Evolutionary conservation across 495 filamentous ascomycete genomes (phyloP).

Genomic region (Neurospora tetraspora): DNA sequence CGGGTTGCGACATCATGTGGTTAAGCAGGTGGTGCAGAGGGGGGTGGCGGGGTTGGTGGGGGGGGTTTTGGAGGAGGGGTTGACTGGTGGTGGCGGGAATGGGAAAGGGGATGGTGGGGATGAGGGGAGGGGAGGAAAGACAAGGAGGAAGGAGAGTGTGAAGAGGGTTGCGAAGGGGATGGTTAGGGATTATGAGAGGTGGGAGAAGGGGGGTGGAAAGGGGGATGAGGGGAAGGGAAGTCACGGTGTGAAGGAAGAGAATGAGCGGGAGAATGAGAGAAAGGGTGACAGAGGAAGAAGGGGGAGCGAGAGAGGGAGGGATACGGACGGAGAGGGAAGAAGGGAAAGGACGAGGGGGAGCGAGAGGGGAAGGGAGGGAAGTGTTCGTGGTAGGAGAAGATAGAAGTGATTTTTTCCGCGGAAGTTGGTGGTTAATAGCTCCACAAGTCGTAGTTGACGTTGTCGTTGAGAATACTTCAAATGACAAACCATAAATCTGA

Average conservation of each 20-base stretch:
- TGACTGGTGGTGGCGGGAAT: not conserved
- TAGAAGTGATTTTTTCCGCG: not conserved
- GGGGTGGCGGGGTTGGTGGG: constrained; percentile 16
- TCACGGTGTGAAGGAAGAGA: not conserved
- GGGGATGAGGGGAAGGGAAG: not conserved
- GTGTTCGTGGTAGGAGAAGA: not conserved
- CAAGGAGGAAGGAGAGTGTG: not conserved
- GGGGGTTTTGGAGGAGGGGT: not conserved
- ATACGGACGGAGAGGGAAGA: not conserved
- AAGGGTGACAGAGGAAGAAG: not conserved
- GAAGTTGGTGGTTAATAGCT: not conserved
- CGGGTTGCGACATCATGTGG: constrained; percentile 15
- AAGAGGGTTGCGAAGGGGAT: constrained; percentile 4
- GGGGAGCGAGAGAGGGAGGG: not conserved
- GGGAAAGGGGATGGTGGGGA: not conserved
- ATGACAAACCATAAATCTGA: not conserved
- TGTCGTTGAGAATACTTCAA: not conserved
- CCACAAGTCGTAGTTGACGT: not conserved
- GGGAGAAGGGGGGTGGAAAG: not conserved
- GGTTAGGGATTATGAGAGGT: not conserved
- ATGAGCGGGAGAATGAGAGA: not conserved
- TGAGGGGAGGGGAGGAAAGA: not conserved
- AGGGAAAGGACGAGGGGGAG: not conserved
- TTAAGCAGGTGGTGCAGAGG: constrained; percentile 15
- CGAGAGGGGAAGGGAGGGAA: not conserved